Conservation (phyloP, 2,329 filamentous ascomycete genomes). For the Epichloe coenophiala region DNA sequence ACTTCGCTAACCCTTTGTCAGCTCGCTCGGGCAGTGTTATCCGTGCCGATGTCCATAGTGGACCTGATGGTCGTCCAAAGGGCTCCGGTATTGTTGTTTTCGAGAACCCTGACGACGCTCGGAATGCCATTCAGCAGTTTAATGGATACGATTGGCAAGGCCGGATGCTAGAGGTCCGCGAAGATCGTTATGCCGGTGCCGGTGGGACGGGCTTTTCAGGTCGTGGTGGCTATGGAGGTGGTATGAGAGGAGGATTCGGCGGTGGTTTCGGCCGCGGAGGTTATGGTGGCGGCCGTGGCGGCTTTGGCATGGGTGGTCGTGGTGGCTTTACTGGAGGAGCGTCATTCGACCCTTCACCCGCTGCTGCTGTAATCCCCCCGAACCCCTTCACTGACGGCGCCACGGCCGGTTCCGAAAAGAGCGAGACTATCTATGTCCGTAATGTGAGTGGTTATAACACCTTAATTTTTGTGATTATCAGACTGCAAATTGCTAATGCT, state of each 20-base stretch:
- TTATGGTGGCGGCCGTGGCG: slow-evolving; percentile 30
- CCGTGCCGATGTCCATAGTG: slow-evolving; percentile 87
- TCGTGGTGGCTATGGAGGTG: slow-evolving; percentile 46
- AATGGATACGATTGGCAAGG: slow-evolving; percentile 99
- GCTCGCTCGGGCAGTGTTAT: slow-evolving; percentile 64
- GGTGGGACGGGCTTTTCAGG: slow-evolving; percentile 43
- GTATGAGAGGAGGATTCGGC: slow-evolving; percentile 45
- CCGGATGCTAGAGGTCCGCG: slow-evolving; percentile 80
- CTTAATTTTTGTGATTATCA: too few relatives aligned
- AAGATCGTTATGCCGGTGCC: slow-evolving; percentile 77
- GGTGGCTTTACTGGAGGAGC: slow-evolving; percentile 29
- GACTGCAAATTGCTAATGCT: slow-evolving; percentile 8
- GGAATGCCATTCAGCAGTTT: slow-evolving; percentile 92
- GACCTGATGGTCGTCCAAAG: slow-evolving; percentile 85
- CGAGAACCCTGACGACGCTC: slow-evolving; percentile 85
- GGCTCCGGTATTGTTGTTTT: slow-evolving; percentile 96
- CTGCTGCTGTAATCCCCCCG: slow-evolving; percentile 38
- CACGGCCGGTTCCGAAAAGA: slow-evolving; percentile 71
- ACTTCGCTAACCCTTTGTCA: slow-evolving; percentile 8
- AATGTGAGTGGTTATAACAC: slow-evolving; percentile 55
- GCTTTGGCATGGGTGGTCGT: slow-evolving; percentile 28
- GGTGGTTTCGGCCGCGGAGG: slow-evolving; percentile 41
- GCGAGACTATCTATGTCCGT: slow-evolving; percentile 83
- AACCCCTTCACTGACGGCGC: slow-evolving; percentile 94
- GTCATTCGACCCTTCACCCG: slow-evolving; percentile 35